phyloP scores from a whole-genome alignment of 257 asterid species.

The Przewalskia tangutica region DNA sequence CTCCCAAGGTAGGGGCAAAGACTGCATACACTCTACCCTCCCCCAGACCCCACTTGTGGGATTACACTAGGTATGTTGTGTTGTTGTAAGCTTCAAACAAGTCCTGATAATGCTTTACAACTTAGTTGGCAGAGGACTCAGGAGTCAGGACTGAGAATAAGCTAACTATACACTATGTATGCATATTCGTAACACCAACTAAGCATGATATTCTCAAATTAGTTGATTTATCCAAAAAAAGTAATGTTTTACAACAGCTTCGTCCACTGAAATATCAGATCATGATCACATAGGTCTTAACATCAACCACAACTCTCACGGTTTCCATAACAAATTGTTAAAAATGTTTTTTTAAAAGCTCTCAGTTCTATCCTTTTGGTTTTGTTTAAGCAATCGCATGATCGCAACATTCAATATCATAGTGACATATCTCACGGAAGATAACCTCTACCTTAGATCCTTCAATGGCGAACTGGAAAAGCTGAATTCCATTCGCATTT shows the following conservation, averaged over 20 bases:
- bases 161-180: background rate
- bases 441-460: slow-evolving; percentile 67
- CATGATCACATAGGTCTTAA: background rate
- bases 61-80: no score
- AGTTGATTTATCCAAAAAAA: background rate
- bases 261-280: background rate
- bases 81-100: background rate
- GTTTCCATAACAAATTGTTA: background rate
- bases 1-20: no score
- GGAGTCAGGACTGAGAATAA: background rate
- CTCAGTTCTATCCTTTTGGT: background rate
- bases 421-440: background rate
- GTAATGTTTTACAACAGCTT: background rate
- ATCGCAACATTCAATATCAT: background rate
- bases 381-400: background rate
- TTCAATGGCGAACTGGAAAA: slow-evolving; percentile 72
- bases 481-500: slow-evolving; percentile 60
- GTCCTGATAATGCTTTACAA: background rate
- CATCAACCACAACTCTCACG: background rate
- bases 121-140: background rate
- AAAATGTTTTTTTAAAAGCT: background rate
- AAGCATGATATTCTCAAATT: background rate
- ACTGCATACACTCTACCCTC: no score
- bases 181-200: background rate
- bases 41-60: no score